These are phyloP conservation scores for Cutaneotrichosporon daszewskae DNA, from an alignment of 1,284 basidiomycete genomes.

Conservation along the genomic window DNA sequence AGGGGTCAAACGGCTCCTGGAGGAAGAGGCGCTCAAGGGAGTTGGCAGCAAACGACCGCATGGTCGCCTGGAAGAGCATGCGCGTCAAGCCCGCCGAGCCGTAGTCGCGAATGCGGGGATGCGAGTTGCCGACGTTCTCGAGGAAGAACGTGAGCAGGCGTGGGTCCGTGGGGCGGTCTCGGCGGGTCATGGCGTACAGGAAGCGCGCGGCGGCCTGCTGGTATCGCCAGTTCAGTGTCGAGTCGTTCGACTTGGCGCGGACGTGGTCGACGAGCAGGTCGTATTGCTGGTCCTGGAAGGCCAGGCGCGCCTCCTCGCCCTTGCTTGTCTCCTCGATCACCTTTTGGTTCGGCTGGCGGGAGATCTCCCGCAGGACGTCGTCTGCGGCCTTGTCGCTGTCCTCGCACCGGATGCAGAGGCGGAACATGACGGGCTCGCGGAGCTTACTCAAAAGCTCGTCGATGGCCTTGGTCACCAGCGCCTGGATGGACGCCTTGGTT, in stretches of 20 bases:
- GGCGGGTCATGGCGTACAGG: conserved; percentile 64
- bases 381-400: conserved; percentile 30
- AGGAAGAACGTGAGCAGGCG: conserved; percentile 65
- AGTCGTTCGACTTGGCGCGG: conserved; percentile 58
- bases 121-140: conserved; percentile 65
- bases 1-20: conserved; percentile 71
- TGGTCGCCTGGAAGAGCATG: conserved; percentile 70
- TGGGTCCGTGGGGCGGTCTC: conserved; percentile 64
- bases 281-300: conserved; percentile 45
- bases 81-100: conserved; percentile 69
- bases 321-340: conserved; percentile 37
- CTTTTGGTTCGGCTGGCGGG: conserved; percentile 21
- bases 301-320: conserved; percentile 29
- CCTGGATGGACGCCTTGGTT: conserved; percentile 92
- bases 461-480: conserved; percentile 67
- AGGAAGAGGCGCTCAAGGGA: conserved; percentile 64
- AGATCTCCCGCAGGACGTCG: conserved; percentile 21
- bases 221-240: conserved; percentile 75
- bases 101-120: conserved; percentile 68
- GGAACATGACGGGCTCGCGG: conserved; percentile 36
- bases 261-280: conserved; percentile 53
- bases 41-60: conserved; percentile 69
- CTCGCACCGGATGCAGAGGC: conserved; percentile 24
- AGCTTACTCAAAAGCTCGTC: conserved; percentile 53
- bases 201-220: conserved; percentile 70